A percentile compares a stretch with the other conserved stretches of the same genome.
Conservation (phyloP, 352 stramenopile species). For the Phytophthora sansomeana region DNA sequence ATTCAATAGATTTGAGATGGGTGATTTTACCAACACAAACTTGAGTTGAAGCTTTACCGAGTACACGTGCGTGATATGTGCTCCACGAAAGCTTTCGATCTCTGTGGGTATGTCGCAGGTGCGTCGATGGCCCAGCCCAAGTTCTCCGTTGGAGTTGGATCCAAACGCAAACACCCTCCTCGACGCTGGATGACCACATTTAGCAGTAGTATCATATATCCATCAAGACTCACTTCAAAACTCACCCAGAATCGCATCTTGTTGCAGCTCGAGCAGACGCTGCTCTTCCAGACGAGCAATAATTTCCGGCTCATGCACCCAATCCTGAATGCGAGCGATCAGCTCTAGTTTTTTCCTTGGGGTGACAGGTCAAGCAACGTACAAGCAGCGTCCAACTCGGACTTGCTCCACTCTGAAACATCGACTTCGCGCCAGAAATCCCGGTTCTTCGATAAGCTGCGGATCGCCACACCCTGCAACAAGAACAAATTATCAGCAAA, state of each 20-base stretch:
- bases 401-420: slow-evolving; percentile 59
- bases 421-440: slow-evolving; percentile 67
- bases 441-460: slow-evolving; percentile 66
- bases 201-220: not conserved
- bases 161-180: slow-evolving; percentile 76
- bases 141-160: slow-evolving; percentile 68
- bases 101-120: slow-evolving; percentile 53
- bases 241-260: slow-evolving; percentile 55
- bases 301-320: slow-evolving; percentile 70
- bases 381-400: slow-evolving; percentile 63
- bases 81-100: slow-evolving; percentile 61
- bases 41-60: slow-evolving; percentile 34
- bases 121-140: slow-evolving; percentile 64
- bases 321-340: slow-evolving; percentile 74
- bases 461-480: slow-evolving; percentile 49
- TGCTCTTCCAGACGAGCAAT: slow-evolving; percentile 41
- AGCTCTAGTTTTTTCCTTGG: slow-evolving; percentile 69
- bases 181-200: slow-evolving; percentile 34
- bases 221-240: not conserved
- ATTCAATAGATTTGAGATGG: not conserved
- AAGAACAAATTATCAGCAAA: not conserved
- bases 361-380: slow-evolving; percentile 61
- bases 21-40: not conserved
- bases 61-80: slow-evolving; percentile 52
- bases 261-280: slow-evolving; percentile 43